Base-by-base conservation (phyloP, 257 asterid species). In the Solanum verrucosum region DNA sequence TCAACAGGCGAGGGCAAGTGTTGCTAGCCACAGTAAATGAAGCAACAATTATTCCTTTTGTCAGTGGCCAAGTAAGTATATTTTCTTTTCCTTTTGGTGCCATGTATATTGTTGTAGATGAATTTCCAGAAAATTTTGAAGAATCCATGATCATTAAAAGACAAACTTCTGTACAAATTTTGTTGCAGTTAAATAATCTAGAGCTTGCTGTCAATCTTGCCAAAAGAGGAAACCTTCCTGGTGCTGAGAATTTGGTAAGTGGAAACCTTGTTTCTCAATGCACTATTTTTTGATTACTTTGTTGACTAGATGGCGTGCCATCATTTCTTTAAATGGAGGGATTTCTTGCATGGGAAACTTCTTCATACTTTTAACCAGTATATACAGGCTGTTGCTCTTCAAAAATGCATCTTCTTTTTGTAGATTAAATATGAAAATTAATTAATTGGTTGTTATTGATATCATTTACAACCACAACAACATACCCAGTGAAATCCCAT, bases 121-220 rank as follows among this genome's bases (percentile, higher is more conserved):
- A 40, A 46, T 49, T 29, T 82, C 42, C 31, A 29, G 42, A 27
- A 82, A 49, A 1, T 7, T 46, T 82, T 49, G 71, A 33, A 31
- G 84, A 49, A 82, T 49, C 18, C 68, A 49, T 82, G 71, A 10
- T 63, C 86, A 10, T 82, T 37, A 81, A 46, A 7, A 29, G 42
- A 46, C 85, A 46, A 81, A 46, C 25, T 78, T 44, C 25, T 78
- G 84, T 46, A 78, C 23, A 78, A 78, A 78, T 42, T 42, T 44
- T 81, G 40, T 88, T 73, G 31, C 95, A 98, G 99, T 90, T 98
- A 87, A 98, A 95, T 91, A 98, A 98, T 92, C 95, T 98, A 92
- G 99, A 98, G 95, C 99, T 98, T 91, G 99, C 99, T 79, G 99
- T 98, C 87, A 98, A 93, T 91, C 98, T 98, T 88, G 99, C 99